Percentiles rank a stretch among this genome's conserved stretches.
These are phyloP conservation scores for Eucalyptus regnans DNA, from an alignment of 345 rosid genomes.

Conservation along the genomic window DNA sequence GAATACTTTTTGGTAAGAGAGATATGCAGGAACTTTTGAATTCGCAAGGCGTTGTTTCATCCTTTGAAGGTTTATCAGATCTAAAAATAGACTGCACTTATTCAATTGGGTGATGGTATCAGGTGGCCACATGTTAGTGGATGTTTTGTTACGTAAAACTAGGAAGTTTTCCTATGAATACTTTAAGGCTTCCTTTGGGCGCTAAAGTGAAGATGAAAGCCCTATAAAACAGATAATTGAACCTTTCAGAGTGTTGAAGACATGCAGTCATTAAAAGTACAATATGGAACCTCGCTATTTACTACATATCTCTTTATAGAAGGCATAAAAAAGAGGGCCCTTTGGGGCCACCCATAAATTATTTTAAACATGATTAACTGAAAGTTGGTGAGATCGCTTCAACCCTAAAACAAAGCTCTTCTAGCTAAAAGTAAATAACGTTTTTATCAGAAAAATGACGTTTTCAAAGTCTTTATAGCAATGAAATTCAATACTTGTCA, in stretches of 20 bases:
- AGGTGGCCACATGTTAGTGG: neutral
- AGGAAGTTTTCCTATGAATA: neutral
- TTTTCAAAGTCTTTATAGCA: neutral
- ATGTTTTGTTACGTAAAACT: neutral
- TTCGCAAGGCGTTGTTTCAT: neutral
- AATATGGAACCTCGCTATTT: neutral
- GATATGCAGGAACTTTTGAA: neutral
- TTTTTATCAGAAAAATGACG: neutral
- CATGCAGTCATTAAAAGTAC: neutral
- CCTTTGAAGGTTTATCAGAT: neutral
- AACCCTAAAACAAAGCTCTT: neutral
- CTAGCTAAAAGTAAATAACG: neutral
- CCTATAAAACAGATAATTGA: neutral
- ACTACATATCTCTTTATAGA: neutral
- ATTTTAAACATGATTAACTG: neutral
- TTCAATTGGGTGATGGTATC: neutral
- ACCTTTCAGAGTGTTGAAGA: neutral
- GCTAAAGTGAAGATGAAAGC: neutral
- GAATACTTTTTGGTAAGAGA: neutral
- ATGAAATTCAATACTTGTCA: neutral
- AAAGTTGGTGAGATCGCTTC: neutral
- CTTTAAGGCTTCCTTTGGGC: neutral
- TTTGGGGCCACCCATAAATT: neutral
- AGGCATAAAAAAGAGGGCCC: neutral
- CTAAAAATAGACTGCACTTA: neutral